These are phyloP conservation scores for Rhipidocladum racemiflorum DNA, from an alignment of 176 grass and related monocot species.

Conservation along the genomic window DNA sequence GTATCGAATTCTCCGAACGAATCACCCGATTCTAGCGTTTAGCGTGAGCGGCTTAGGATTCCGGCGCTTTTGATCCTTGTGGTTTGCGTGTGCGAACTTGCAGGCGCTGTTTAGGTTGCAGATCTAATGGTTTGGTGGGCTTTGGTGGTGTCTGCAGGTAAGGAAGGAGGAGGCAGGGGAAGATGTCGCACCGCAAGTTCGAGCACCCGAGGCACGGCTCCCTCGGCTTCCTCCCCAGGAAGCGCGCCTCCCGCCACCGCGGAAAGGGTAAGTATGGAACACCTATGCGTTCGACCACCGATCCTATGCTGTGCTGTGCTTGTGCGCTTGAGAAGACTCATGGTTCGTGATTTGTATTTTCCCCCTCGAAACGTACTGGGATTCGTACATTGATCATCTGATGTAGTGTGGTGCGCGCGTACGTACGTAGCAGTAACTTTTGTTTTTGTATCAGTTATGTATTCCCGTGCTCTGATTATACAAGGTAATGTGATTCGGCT, in stretches of 20 bases:
- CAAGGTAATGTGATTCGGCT: background rate
- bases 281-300: background rate
- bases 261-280: constrained; percentile 62
- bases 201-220: constrained; percentile 99
- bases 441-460: background rate
- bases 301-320: too few relatives aligned
- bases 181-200: constrained; percentile 97
- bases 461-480: background rate
- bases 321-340: too few relatives aligned
- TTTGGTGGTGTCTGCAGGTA: constrained; percentile 22
- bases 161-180: constrained; percentile 42
- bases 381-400: background rate
- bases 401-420: background rate
- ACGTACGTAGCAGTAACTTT: background rate
- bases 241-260: constrained; percentile 80
- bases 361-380: too few relatives aligned
- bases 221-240: constrained; percentile 94
- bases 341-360: background rate
- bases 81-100: background rate
- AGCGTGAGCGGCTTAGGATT: background rate
- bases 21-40: background rate
- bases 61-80: background rate
- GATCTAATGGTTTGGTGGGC: constrained; percentile 5
- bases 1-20: background rate
- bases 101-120: background rate